A percentile compares a stretch with the other conserved stretches of the same genome.
Evolutionary conservation across 257 asterid species (phyloP).

Genomic region (Solanum lycopersicoides): DNA sequence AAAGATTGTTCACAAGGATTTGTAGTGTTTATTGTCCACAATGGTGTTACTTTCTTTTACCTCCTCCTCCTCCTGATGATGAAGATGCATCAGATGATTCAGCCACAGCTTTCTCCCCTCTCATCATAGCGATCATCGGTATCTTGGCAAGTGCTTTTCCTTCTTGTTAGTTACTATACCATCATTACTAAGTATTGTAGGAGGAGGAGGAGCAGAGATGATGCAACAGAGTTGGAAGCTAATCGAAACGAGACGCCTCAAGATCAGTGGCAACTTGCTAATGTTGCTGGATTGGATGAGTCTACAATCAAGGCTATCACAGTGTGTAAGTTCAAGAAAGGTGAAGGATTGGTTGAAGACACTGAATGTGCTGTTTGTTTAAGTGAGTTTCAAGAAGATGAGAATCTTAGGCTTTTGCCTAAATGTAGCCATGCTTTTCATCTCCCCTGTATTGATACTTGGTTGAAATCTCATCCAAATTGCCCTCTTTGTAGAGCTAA

Average conservation of each 20-base stretch:
- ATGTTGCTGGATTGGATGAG: conserved; percentile 53
- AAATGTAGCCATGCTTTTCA: conserved; percentile 89
- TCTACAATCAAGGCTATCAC: conserved; percentile 36
- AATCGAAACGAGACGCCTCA: conserved; percentile 16
- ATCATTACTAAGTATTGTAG: conserved; percentile 54
- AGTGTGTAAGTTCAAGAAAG: conserved; percentile 38
- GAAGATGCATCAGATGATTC: conserved; percentile 20
- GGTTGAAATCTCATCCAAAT: conserved; percentile 65
- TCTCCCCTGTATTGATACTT: conserved; percentile 65
- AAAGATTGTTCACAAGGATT: conserved; percentile 59
- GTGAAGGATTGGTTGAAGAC: conserved; percentile 46
- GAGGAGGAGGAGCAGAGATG: conserved; percentile 10
- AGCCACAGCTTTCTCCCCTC: conserved; percentile 40
- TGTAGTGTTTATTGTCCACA: conserved; percentile 87
- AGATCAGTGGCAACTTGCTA: conserved; percentile 30
- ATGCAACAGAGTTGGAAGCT: conserved; percentile 7
- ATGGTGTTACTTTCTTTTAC: conserved; percentile 63
- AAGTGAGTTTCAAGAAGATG: conserved; percentile 56
- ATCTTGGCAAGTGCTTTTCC: conserved; percentile 52
- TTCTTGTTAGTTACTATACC: conserved; percentile 60
- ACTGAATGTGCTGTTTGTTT: conserved; percentile 75
- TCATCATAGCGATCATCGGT: conserved; percentile 60
- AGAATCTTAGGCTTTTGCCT: conserved; percentile 62
- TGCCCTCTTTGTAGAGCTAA: conserved; percentile 81
- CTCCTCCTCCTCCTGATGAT: conserved; percentile 61